Conservation (phyloP, 192 early-diverging fungal species). For the Podila verticillata region DNA sequence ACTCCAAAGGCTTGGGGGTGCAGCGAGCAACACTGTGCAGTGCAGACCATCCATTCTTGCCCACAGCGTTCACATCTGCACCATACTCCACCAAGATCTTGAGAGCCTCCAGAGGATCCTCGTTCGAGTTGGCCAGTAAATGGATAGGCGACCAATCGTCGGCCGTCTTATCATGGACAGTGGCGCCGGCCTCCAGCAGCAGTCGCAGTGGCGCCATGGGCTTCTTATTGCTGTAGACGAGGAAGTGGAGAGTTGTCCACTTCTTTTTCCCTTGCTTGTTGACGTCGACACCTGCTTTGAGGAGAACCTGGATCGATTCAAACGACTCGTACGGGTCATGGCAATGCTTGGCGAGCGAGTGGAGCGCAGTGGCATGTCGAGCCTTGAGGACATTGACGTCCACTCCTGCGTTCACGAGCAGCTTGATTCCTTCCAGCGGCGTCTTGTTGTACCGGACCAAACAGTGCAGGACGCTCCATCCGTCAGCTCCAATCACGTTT, state of each 20-base stretch:
- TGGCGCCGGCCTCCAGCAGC: conserved; percentile 64
- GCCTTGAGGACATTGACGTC: conserved; percentile 52
- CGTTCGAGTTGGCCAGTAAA: conserved; percentile 47
- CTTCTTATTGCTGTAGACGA: conserved; percentile 49
- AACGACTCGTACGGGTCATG: conserved; percentile 44
- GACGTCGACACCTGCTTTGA: conserved; percentile 67
- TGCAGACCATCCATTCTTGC: conserved; percentile 50
- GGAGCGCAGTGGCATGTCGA: conserved; percentile 40
- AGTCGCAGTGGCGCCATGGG: conserved; percentile 41
- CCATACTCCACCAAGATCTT: conserved; percentile 48
- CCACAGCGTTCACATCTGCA: conserved; percentile 49
- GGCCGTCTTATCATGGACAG: conserved; percentile 56
- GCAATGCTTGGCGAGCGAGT: conserved; percentile 47
- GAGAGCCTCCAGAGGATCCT: conserved; percentile 48
- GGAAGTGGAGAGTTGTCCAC: conserved; percentile 66
- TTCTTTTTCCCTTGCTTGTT: conserved; percentile 66
- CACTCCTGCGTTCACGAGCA: conserved; percentile 45
- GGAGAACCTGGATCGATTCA: conserved; percentile 46
- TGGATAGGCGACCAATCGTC: conserved; percentile 51
- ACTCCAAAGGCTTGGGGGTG: conserved; percentile 41
- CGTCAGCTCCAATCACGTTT: conserved; percentile 67
- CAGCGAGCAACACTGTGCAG: conserved; percentile 48
- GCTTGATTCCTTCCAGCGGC: conserved; percentile 58
- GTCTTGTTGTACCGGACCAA: conserved; percentile 59
- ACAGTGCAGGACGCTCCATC: conserved; percentile 67